Evolutionary conservation across 441 rosid species (phyloP), one percentile per base, ranked within the genome.

Genomic region (Croton laevigatus): DNA sequence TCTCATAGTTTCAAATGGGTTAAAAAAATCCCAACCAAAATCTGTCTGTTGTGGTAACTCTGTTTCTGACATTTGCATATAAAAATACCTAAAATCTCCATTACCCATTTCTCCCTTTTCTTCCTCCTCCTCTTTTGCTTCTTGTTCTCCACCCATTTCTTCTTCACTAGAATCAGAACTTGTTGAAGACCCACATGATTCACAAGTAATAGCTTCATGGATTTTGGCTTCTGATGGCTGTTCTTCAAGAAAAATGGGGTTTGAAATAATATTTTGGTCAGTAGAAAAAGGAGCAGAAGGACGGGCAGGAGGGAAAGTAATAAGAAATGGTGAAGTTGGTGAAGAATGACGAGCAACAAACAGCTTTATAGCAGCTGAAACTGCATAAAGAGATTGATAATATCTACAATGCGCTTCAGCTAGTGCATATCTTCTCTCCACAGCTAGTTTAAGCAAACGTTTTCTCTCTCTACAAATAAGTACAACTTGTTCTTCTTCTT

Each of bases 401-500:
- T 94, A 94, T 78, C 87, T 81, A 73, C 89, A 89, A 77, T 94
- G 98, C 53, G 98, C 87, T 58, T 88, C 94, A 23, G 98, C 97
- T 52, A 94, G 84, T 70, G 84, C 87, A 76, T 78, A 81, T 79
- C 97, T 88, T 66, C 87, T 87, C 79, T 90, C 86, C 2, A 89
- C 90, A 16, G 91, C 97, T 42, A 85, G 84, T 81, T 94, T 94
- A 51, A 91, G 73, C 45, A 81, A 87, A 46, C 79, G 77, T 62
- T 91, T 94, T 70, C 98, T 89, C 75, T 91, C 97, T 76, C 84
- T 85, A 52, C 98, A 91, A 51, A 94, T 87, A 23, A 91, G 79
- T 57, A 91, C 96, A 44, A 87, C 97, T 72, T 27, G 32, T 27
- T 85, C 89, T 84, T 91, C 93, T 76, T 88, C 96, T 71, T 86